Evolutionary conservation across 1,284 basidiomycete genomes (phyloP).

Genomic region (Marasmius sp.): DNA sequence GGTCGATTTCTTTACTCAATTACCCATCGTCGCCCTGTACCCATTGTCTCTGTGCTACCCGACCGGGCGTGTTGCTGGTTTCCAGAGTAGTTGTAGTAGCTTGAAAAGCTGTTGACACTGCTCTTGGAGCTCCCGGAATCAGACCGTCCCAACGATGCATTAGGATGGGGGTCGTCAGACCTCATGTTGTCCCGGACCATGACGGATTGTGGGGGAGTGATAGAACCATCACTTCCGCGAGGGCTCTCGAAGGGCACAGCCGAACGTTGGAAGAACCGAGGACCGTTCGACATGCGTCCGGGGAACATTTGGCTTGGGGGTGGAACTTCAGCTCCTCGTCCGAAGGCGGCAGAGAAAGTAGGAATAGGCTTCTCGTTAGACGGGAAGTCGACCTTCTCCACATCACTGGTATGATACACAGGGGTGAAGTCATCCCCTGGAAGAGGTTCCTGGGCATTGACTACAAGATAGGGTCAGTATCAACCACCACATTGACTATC

Average conservation of each 20-base stretch:
- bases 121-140: slow-evolving; percentile 14
- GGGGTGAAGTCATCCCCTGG: slow-evolving; percentile 50
- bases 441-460: slow-evolving; percentile 54
- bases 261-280: slow-evolving; percentile 49
- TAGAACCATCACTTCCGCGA: slow-evolving; percentile 10
- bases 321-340: slow-evolving; percentile 36
- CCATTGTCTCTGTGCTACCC: slow-evolving; percentile 11
- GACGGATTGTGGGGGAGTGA: slow-evolving; percentile 9
- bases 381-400: slow-evolving; percentile 70
- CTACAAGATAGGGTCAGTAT: slow-evolving; percentile 31
- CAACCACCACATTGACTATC: slow-evolving; percentile 7
- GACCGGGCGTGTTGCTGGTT: slow-evolving; percentile 22
- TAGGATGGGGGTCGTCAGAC: not conserved
- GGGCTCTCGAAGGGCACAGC: slow-evolving; percentile 40
- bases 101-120: slow-evolving; percentile 16
- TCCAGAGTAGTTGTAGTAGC: slow-evolving; percentile 23
- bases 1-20: slow-evolving; percentile 44
- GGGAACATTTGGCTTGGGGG: slow-evolving; percentile 43
- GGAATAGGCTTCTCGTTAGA: slow-evolving; percentile 50
- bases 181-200: not conserved
- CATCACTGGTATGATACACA: slow-evolving; percentile 33
- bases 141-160: not conserved
- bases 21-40: slow-evolving; percentile 45
- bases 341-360: slow-evolving; percentile 53
- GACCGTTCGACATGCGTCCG: slow-evolving; percentile 33